Conservation (phyloP, 2,329 filamentous ascomycete genomes). For the Dactylonectria macrodidyma region DNA sequence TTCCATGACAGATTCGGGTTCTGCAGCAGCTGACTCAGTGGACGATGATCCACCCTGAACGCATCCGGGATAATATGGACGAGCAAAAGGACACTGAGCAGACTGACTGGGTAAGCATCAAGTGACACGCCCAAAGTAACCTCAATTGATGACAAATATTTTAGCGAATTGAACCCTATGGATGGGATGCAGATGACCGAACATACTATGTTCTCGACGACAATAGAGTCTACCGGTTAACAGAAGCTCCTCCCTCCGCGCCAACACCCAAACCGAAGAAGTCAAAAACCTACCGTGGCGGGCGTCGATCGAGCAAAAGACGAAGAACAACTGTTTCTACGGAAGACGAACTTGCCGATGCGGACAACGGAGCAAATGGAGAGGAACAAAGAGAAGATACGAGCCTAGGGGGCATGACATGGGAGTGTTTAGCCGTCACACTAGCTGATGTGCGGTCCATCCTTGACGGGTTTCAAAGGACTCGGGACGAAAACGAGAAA, state of each 20-base stretch:
- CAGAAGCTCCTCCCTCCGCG: conserved; percentile 76
- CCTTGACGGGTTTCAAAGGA: conserved; percentile 79
- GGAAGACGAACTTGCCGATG: conserved; percentile 52
- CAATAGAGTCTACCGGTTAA: conserved; percentile 90
- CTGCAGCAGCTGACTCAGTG: conserved; percentile 92
- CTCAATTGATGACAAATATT: conserved; percentile 33
- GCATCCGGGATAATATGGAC: conserved; percentile 87
- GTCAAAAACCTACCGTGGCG: conserved; percentile 64
- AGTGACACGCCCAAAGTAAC: conserved; percentile 48
- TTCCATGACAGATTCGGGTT: conserved; percentile 72
- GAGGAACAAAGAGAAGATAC: conserved; percentile 65
- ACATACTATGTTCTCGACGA: conserved; percentile 94
- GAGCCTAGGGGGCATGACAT: conserved; percentile 82
- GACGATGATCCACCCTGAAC: conserved; percentile 89
- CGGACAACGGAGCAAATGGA: conserved; percentile 50
- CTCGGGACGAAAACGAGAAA: conserved; percentile 88
- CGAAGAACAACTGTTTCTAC: conserved; percentile 67
- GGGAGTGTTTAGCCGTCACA: conserved; percentile 92
- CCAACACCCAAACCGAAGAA: conserved; percentile 78
- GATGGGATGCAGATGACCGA: conserved; percentile 90
- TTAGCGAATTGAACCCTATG: conserved; percentile 83
- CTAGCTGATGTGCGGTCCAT: conserved; percentile 83
- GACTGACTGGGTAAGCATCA: conserved; percentile 80
- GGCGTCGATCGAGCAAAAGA: conserved; percentile 79
- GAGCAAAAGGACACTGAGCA: conserved; percentile 87